Percentiles rank a stretch among this genome's conserved stretches.
Evolutionary conservation across 2,329 filamentous ascomycete genomes (phyloP).

Genomic region (Chalaropsis ovoidea): DNA sequence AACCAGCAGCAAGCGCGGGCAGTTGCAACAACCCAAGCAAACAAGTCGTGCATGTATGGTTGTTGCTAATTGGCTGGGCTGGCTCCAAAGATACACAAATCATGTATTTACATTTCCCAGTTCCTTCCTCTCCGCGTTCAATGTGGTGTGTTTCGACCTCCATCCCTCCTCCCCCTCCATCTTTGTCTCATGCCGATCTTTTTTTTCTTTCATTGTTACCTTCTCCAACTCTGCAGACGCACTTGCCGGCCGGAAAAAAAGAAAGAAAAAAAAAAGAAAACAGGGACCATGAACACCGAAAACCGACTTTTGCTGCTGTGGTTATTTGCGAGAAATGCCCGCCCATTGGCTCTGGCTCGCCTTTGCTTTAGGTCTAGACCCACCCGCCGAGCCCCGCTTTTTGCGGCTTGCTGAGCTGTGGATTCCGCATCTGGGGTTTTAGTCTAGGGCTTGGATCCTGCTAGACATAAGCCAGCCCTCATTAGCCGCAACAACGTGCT

Average conservation of each 20-base stretch:
- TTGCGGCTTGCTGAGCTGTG: background rate
- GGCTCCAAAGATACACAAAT: background rate
- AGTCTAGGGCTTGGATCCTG: conserved; percentile 9
- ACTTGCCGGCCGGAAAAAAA: background rate
- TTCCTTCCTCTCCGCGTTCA: background rate
- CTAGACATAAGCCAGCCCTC: background rate
- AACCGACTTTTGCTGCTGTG: background rate
- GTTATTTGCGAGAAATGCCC: conserved; percentile 1
- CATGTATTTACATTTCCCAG: background rate
- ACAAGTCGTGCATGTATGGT: background rate
- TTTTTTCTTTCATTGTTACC: background rate
- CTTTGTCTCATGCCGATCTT: background rate
- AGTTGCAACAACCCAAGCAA: background rate
- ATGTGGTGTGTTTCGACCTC: background rate
- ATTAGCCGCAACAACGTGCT: background rate
- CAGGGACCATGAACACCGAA: conserved; percentile 3
- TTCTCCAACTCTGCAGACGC: conserved; percentile 6
- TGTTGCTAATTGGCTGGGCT: background rate
- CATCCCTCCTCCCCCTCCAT: background rate
- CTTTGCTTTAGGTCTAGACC: conserved; percentile 4
- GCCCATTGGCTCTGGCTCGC: background rate
- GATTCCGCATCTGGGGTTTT: conserved; percentile 10
- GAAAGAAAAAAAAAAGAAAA: background rate
- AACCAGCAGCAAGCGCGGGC: background rate
- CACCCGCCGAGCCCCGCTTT: background rate